Conservation (phyloP, 2,329 filamentous ascomycete species). For the Knoxdaviesia capensis region DNA sequence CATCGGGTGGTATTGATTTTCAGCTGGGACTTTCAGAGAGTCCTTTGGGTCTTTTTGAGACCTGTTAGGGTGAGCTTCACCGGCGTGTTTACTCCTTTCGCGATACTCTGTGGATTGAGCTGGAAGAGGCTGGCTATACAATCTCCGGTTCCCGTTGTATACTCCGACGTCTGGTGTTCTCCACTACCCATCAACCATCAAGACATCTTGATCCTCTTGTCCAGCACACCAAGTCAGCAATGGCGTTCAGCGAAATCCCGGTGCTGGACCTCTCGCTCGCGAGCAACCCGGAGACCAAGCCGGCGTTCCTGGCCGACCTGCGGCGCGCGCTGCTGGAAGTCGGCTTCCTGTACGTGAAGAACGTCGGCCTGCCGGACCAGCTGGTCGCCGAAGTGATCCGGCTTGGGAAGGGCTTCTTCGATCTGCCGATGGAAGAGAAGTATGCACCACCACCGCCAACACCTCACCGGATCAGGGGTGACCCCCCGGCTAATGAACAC, state of each 20-base stretch:
- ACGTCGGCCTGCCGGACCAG: constrained; percentile 49
- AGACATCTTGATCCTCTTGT: no score
- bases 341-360: constrained; percentile 73
- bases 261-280: constrained; percentile 57
- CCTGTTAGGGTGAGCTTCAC: no score
- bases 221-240: constrained; percentile 8
- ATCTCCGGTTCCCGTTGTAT: no score
- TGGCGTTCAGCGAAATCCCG: constrained; percentile 59
- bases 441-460: constrained; percentile 12
- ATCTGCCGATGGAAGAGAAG: constrained; percentile 59
- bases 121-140: no score
- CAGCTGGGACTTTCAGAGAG: no score
- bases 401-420: constrained; percentile 56
- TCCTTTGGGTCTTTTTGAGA: no score
- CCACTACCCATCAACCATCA: no score
- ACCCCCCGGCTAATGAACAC: background rate
- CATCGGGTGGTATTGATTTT: no score
- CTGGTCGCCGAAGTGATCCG: constrained; percentile 44
- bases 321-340: constrained; percentile 64
- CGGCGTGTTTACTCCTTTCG: no score
- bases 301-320: constrained; percentile 48
- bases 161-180: no score
- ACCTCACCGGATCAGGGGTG: no score
- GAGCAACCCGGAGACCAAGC: constrained; percentile 42
- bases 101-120: no score